A percentile compares a stretch with the other conserved stretches of the same genome.
Evolutionary conservation across 129 eudicot genomes (phyloP).

Genomic region (Helianthus annuus): DNA sequence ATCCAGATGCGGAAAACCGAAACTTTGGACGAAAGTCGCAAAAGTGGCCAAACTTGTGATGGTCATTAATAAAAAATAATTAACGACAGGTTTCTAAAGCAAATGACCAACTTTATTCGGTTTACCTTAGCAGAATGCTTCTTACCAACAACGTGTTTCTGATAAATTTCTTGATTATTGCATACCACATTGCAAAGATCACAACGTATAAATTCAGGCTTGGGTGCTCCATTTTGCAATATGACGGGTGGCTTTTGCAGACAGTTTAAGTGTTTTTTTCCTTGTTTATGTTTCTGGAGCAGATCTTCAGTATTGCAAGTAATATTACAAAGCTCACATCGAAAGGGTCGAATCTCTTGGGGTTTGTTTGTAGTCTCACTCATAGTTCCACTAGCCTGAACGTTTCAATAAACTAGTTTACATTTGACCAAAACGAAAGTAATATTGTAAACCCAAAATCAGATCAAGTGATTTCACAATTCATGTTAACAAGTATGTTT

Average conservation of each 20-base stretch:
- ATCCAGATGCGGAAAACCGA: too few relatives aligned
- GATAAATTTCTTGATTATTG: constrained; percentile 37
- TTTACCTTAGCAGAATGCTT: constrained; percentile 47
- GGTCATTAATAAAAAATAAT: neutral
- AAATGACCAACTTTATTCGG: neutral
- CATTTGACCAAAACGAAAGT: constrained; percentile 6
- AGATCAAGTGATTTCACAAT: neutral
- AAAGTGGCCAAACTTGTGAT: neutral
- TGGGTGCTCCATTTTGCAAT: constrained; percentile 34
- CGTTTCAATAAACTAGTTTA: neutral
- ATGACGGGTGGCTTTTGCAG: constrained; percentile 22
- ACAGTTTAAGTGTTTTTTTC: constrained; percentile 40
- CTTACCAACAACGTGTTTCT: constrained; percentile 42
- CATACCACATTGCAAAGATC: constrained; percentile 45
- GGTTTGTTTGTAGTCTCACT: constrained; percentile 10
- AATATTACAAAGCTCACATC: constrained; percentile 45
- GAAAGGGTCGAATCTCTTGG: neutral
- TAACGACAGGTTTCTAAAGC: neutral
- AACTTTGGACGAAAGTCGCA: too few relatives aligned
- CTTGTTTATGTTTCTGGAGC: constrained; percentile 40
- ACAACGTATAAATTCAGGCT: constrained; percentile 23
- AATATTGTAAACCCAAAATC: neutral
- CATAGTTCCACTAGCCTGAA: constrained; percentile 7
- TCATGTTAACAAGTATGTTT: neutral
- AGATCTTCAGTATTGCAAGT: constrained; percentile 26